phyloP scores from a whole-genome alignment of 2,329 filamentous ascomycete species.

The Venturia aucupariae region DNA sequence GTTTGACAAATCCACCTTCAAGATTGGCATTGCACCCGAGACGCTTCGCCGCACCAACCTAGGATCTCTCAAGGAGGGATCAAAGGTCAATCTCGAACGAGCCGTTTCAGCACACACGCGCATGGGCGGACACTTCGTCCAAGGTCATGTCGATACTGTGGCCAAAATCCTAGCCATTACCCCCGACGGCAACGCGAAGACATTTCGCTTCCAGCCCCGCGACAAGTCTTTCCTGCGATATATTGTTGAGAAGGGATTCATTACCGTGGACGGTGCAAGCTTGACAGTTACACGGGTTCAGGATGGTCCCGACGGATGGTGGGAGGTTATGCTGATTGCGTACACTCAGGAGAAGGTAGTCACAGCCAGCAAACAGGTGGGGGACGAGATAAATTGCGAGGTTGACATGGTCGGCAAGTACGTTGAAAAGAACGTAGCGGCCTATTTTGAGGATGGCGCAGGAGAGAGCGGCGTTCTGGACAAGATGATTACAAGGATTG shows the following conservation, averaged over 20 bases:
- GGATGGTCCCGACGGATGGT: conserved; percentile 71
- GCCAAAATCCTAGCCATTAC: conserved; percentile 64
- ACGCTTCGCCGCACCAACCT: conserved; percentile 93
- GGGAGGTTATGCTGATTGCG: conserved; percentile 93
- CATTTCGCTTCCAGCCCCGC: conserved; percentile 69
- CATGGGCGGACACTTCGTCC: conserved; percentile 97
- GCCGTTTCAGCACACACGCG: conserved; percentile 84
- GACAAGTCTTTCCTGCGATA: conserved; percentile 66
- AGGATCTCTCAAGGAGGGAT: conserved; percentile 57
- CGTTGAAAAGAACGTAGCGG: conserved; percentile 79
- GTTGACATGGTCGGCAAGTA: conserved; percentile 85
- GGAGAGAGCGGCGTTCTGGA: conserved; percentile 42
- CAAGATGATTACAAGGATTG: conserved; percentile 54
- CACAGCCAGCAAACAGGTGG: conserved; percentile 65
- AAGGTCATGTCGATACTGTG: conserved; percentile 90
- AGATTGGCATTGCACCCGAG: conserved; percentile 88
- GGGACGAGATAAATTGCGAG: conserved; percentile 83
- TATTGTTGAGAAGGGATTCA: conserved; percentile 91
- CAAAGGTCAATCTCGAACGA: conserved; percentile 82
- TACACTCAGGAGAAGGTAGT: conserved; percentile 94
- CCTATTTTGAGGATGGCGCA: conserved; percentile 58
- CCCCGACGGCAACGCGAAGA: conserved; percentile 82
- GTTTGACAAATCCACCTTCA: conserved; percentile 59
- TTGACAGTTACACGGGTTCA: conserved; percentile 83
- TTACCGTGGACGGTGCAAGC: conserved; percentile 89